Evolutionary conservation across 768 basidiomycete genomes (phyloP), one percentile per base, ranked within the genome.

Genomic region (Psilocybe tampanensis): DNA sequence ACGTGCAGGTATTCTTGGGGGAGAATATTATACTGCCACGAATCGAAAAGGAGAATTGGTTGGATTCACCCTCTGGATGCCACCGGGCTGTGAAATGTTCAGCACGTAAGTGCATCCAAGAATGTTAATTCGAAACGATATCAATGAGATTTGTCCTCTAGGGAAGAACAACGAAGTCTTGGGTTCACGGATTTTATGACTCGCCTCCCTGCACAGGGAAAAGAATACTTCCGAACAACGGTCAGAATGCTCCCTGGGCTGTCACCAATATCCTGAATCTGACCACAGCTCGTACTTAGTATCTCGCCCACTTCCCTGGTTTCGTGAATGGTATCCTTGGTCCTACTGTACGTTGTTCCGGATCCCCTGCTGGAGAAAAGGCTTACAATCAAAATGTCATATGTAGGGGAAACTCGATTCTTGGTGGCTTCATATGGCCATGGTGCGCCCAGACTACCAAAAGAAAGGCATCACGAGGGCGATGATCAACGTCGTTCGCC

Each of bases 11-110:
- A 60, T 59, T 19, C 49, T 65, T 17, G 66, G 44, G 1, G 71
- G 70, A 7, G 67, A 72, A 63, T 68, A 64, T 48, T 74, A 72
- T 48, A 44, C 58, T 12, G 72, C 70, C 8, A 67, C 61, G 4
- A 62, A 70, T 33, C 47, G 62, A 18, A 44, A 33, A 2, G 61
- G 66, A 5, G 62, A 65, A 41, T 36, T 70, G 2, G 60, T 71
- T 34, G 72, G 68, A 0, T 66, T 64, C 41, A 60, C 70, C 3
- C 39, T 70, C 21, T 74, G 72, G 70, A 71, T 70, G 62, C 71
- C 72, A 2, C 70, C 72, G 0, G 71, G 70, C 2, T 51, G 61
- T 34, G 67, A 70, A 2, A 51, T 74, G 52, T 74, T 72, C 55
- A 66, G 65, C 60, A 67, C 70, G 72, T 72, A 49, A 56, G 71